A percentile compares a stretch with the other conserved stretches of the same genome.
Evolutionary conservation across 805 yeast genomes (phyloP).

Genomic region (Groenewaldozyma tartarivorans): DNA sequence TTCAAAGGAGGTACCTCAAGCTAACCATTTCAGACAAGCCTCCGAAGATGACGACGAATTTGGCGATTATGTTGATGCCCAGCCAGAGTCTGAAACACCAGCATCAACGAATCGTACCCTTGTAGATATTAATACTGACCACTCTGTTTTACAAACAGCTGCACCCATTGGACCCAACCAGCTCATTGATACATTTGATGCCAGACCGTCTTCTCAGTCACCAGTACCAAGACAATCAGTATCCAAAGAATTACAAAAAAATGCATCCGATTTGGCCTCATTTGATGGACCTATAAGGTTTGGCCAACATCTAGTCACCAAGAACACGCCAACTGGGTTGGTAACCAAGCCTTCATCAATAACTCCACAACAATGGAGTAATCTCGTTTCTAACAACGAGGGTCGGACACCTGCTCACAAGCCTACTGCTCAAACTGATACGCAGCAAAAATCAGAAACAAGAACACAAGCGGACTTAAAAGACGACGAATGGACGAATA

Average conservation of each 20-base stretch:
- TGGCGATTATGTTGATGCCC: slow-evolving; percentile 45
- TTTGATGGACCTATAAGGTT: slow-evolving; percentile 10
- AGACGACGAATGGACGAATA: background rate
- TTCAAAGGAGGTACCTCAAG: background rate
- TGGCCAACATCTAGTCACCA: slow-evolving; percentile 15
- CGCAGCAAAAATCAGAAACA: background rate
- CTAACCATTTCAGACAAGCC: background rate
- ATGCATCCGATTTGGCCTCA: slow-evolving; percentile 6
- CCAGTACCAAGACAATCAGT: background rate
- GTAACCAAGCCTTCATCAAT: slow-evolving; percentile 2
- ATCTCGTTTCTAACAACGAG: slow-evolving; percentile 5
- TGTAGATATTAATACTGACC: too few relatives aligned
- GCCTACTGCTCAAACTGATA: background rate
- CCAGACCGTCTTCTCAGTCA: too few relatives aligned
- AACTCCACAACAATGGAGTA: slow-evolving; percentile 13
- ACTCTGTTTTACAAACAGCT: too few relatives aligned
- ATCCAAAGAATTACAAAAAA: background rate
- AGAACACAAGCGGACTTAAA: background rate
- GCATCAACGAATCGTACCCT: too few relatives aligned
- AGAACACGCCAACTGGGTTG: slow-evolving; percentile 1
- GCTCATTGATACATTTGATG: too few relatives aligned
- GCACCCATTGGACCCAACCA: too few relatives aligned
- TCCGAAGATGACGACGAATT: slow-evolving; percentile 30
- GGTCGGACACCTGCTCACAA: background rate
- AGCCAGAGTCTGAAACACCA: slow-evolving; percentile 15